Base-by-base conservation (phyloP, 805 yeast species). In the Candida caryicola region DNA sequence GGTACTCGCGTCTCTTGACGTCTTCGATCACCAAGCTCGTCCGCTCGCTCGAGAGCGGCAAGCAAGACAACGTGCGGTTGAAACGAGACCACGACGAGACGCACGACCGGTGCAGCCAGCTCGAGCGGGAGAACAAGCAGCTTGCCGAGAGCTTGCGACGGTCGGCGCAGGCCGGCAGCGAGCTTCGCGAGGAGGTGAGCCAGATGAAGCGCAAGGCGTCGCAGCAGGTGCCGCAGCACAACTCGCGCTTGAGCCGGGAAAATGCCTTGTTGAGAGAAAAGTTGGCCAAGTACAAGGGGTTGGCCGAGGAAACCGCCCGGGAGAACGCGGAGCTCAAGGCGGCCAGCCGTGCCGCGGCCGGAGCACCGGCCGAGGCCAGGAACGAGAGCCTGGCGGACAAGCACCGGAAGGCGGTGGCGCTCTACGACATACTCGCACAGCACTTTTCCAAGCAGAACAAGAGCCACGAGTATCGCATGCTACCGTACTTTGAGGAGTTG, bases 201-300 rank as follows among this genome's bases (percentile, higher is more conserved):
- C 48, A 45, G 16, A 41, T 52, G 27, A 39, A 40, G 17, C 40
- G 51, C 15, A 51, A 49, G 23, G 18, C 41, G 12, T 29, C 31
- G 12, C 50, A 43, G 37, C 36, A 44, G 33, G 39, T 41, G 16
- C 49, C 53, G 12, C 51, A 51, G 29, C 50, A 50, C 23, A 39
- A 53, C 18, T 43, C 55, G 5, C 53, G 48, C 14, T 39, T 58
- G 34, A 39, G 34, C 25, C 42, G 49, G 26, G 70, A 64, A 35
- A 63, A 59, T 33, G 55, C 46, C 15, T 48, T 65, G 18, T 48
- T 66, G 19, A 49, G 69, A 15, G 53, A 51, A 18, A 66, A 66
- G 40, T 53, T 66, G 34, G 49, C 51, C 31, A 66, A 66, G 49
- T 66, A 66, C 34, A 63, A 62, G 45, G 45, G 40, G 13, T 30